phyloP scores from a whole-genome alignment of 441 rosid genomes.

The Theobroma grandiflorum region DNA sequence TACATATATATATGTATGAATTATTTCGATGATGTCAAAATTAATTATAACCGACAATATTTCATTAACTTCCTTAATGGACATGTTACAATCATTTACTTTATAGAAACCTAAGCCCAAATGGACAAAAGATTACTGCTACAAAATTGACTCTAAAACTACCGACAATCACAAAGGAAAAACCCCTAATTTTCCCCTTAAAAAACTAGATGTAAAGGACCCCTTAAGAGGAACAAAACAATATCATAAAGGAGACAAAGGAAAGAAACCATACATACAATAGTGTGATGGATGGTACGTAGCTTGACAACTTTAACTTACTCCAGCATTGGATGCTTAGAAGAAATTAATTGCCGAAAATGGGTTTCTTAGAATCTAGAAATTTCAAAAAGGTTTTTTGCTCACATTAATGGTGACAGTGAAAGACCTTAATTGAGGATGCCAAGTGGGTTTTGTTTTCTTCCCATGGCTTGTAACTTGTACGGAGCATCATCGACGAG shows the following conservation, averaged over 20 bases:
- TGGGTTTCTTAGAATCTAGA: neutral
- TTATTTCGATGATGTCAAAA: too few species aligned
- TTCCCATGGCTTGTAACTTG: neutral
- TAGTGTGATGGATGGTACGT: too few species aligned
- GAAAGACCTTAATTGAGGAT: neutral
- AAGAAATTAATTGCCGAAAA: neutral
- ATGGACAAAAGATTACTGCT: neutral
- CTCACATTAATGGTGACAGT: neutral
- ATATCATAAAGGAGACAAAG: too few species aligned
- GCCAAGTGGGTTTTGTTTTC: slow-evolving; percentile 7
- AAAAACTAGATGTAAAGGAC: neutral
- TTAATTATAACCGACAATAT: too few species aligned
- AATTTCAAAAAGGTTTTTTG: neutral
- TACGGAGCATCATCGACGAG: neutral
- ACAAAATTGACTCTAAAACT: neutral
- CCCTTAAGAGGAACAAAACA: neutral
- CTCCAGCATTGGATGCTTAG: slow-evolving; percentile 8
- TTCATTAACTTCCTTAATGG: too few species aligned
- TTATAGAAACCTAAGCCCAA: too few species aligned
- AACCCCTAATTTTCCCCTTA: neutral
- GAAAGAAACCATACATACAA: too few species aligned
- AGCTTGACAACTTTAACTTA: neutral
- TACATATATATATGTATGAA: too few species aligned
- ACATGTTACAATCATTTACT: neutral
- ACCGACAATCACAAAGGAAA: neutral